phyloP scores from a whole-genome alignment of 805 yeast species.

The Saccharomycopsis sp. region DNA sequence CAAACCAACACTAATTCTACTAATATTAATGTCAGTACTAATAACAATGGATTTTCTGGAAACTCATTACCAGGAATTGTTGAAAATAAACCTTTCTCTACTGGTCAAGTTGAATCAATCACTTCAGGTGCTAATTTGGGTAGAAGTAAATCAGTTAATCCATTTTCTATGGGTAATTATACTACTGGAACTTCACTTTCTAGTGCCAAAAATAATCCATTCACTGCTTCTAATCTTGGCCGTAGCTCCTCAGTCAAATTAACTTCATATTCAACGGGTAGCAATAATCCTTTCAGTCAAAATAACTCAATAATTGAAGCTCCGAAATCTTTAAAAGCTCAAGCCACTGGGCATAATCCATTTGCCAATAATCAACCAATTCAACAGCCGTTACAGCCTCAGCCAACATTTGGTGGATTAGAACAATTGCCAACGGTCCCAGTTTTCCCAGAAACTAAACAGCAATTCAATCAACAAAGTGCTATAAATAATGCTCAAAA shows the following conservation, averaged over 20 bases:
- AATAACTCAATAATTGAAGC: constrained; percentile 8
- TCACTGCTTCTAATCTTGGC: constrained; percentile 18
- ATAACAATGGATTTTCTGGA: constrained; percentile 19
- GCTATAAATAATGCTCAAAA: constrained; percentile 9
- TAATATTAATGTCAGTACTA: constrained; percentile 9
- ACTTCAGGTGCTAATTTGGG: constrained; percentile 2
- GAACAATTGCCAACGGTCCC: constrained; percentile 56
- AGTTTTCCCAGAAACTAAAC: constrained; percentile 58
- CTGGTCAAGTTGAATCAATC: neutral
- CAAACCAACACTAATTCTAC: no score
- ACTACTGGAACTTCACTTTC: constrained; percentile 15
- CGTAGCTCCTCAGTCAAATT: constrained; percentile 16
- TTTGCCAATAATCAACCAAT: constrained; percentile 32
- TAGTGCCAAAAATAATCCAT: constrained; percentile 23
- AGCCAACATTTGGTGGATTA: constrained; percentile 65
- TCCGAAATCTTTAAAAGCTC: constrained; percentile 27
- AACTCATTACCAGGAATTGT: constrained; percentile 18
- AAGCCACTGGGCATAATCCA: constrained; percentile 51
- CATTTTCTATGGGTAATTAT: constrained; percentile 26
- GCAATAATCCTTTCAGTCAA: constrained; percentile 34
- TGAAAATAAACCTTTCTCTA: constrained; percentile 1
- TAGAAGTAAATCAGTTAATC: constrained; percentile 25
- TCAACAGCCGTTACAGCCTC: constrained; percentile 28
- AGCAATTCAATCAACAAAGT: constrained; percentile 20
- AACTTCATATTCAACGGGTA: constrained; percentile 11